Percentiles rank a stretch among this genome's conserved stretches.
Conservation (phyloP, 2,329 filamentous ascomycete genomes). For the Pseudogymnoascus sp. region DNA sequence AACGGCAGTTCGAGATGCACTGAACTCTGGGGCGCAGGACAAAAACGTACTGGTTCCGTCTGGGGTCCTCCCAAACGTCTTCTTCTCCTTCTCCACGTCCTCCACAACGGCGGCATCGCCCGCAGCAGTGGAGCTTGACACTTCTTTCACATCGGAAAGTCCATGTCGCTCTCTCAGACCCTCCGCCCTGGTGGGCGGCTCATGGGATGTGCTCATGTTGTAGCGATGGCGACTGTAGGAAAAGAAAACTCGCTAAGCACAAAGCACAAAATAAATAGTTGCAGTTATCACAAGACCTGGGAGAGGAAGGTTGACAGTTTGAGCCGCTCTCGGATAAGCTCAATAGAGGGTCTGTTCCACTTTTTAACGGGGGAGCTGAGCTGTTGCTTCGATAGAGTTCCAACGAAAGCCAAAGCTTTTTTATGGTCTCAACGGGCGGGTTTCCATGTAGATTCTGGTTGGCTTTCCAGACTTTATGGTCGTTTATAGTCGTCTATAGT, state of each 20-base stretch:
- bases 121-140: not conserved
- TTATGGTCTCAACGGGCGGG: not conserved
- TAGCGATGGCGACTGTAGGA: not conserved
- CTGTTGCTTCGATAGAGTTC: slow-evolving; percentile 7
- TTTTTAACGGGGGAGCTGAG: slow-evolving; percentile 5
- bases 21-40: not conserved
- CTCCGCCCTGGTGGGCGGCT: slow-evolving; percentile 8
- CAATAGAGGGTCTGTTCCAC: not conserved
- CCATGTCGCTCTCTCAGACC: slow-evolving; percentile 3
- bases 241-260: slow-evolving; percentile 7
- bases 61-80: slow-evolving; percentile 85
- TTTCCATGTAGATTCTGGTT: not conserved
- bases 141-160: not conserved
- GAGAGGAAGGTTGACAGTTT: slow-evolving; percentile 1
- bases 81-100: slow-evolving; percentile 46
- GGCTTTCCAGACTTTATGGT: not conserved
- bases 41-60: slow-evolving; percentile 72
- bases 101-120: slow-evolving; percentile 16
- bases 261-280: slow-evolving; percentile 4
- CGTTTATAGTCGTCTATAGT: not conserved
- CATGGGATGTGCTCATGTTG: slow-evolving; percentile 7
- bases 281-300: slow-evolving; percentile 4
- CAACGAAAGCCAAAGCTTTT: slow-evolving; percentile 6
- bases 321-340: slow-evolving; percentile 8
- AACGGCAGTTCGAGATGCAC: not conserved